Evolutionary conservation across 805 yeast species (phyloP).

Genomic region (Ogataea pilisensis): DNA sequence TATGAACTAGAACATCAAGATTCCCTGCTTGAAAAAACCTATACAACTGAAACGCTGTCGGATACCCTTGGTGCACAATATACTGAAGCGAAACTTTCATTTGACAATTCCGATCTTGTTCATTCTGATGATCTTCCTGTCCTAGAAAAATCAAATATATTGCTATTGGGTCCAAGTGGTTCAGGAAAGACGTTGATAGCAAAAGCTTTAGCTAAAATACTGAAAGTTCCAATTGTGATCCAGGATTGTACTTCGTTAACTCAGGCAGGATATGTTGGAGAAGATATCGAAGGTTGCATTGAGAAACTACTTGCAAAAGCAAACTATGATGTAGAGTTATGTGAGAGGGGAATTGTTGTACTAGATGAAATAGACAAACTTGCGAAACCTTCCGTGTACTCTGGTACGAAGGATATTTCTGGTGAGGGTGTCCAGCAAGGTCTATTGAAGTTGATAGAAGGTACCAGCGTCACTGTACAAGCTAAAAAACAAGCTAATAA

Average conservation of each 20-base stretch:
- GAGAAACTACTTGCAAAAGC: constrained; percentile 48
- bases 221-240: constrained; percentile 54
- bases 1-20: constrained; percentile 6
- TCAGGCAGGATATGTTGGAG: constrained; percentile 65
- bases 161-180: constrained; percentile 58
- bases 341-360: constrained; percentile 56
- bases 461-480: constrained; percentile 46
- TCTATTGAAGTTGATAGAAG: constrained; percentile 52
- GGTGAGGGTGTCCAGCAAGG: constrained; percentile 69
- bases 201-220: constrained; percentile 45
- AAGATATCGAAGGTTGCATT: constrained; percentile 56
- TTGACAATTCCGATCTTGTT: constrained; percentile 22
- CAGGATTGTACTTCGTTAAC: constrained; percentile 61
- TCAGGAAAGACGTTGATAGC: constrained; percentile 60
- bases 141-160: constrained; percentile 51
- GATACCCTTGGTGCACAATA: constrained; percentile 9
- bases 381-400: constrained; percentile 43
- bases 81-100: background rate
- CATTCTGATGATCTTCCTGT: constrained; percentile 36
- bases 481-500: constrained; percentile 21
- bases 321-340: constrained; percentile 45
- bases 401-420: constrained; percentile 53
- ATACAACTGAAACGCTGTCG: constrained; percentile 5
- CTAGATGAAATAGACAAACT: constrained; percentile 58
- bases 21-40: constrained; percentile 3